Base-by-base conservation (phyloP, 2,329 filamentous ascomycete genomes). In the Colletotrichum liaoningense region DNA sequence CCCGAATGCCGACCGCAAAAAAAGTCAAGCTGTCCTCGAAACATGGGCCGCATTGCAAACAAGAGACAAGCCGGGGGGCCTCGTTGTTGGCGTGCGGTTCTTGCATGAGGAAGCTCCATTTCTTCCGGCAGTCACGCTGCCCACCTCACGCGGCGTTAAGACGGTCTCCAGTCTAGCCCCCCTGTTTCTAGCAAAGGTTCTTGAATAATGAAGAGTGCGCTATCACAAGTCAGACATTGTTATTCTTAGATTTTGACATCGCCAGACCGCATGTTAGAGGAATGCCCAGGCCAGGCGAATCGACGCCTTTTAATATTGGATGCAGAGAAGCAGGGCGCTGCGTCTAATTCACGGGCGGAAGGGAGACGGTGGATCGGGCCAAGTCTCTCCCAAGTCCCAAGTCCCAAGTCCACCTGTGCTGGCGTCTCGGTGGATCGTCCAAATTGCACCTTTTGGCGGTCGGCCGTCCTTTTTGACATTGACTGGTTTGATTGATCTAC, bases 391-490 rank as follows among this genome's bases (percentile, higher is more conserved):
- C 42, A 67, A 16, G 28, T 46, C 26, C 22, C 28, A 30, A 30
- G 68, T 35, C 26, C 22, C 28, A 30, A 42, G 68, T 35, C 42
- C 19, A 49, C 42, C 42, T 49, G 42, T 49, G 30, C 63, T 70
- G 69, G 70, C 66, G 70, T 30, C 55, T 35, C 46, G 22, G 70
- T 70, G 66, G 66, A 65, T 65, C 59, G 60, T 35, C 55, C 30
- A 58, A 60, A 67, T 73, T 66, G 67, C 66, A 65, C 70, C n/a
- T 38, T 62, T 62, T 57, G 60, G 62, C 28, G 71, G 52, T 66
- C 56, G 46, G 69, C 56, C 60, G 28, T 69, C 46, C 28, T n/a
- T 59, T 70, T 49, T 71, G 49, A 71, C 67, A 66, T 64, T 56
- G 49, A 63, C 22, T 67, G 65, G 38, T 55, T 38, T 38, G 46